These are phyloP conservation scores for Arachnomyces sp. DNA, from an alignment of 2,329 filamentous ascomycete species.

Conservation along the genomic window DNA sequence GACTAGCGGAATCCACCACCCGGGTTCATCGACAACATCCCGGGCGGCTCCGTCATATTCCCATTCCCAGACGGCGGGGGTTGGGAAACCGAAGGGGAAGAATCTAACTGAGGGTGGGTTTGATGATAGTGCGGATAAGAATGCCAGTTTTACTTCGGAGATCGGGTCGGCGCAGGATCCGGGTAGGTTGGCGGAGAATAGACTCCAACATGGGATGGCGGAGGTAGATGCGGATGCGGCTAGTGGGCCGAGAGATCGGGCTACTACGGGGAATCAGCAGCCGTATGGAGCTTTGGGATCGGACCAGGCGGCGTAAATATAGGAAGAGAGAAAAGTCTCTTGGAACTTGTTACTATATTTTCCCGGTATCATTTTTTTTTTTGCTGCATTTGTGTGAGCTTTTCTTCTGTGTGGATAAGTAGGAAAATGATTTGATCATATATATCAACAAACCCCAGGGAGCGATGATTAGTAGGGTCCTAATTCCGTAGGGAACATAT, in stretches of 20 bases:
- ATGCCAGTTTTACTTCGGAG: slow-evolving; percentile 45
- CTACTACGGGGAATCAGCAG: slow-evolving; percentile 5
- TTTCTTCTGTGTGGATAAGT: no score
- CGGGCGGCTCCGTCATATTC: slow-evolving; percentile 33
- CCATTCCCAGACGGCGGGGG: slow-evolving; percentile 21
- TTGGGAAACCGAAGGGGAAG: slow-evolving; percentile 43
- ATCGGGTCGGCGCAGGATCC: slow-evolving; percentile 52
- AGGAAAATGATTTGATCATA: no score
- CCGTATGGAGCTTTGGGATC: slow-evolving; percentile 12
- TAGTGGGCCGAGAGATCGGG: slow-evolving; percentile 9
- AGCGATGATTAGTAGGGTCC: no score
- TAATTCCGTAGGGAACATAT: no score
- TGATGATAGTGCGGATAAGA: slow-evolving; percentile 32
- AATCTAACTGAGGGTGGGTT: slow-evolving; percentile 46
- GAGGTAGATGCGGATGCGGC: slow-evolving; percentile 20
- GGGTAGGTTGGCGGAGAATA: slow-evolving; percentile 38
- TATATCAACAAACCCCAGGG: no score
- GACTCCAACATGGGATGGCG: slow-evolving; percentile 25
- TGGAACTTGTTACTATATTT: no score
- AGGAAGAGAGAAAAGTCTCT: background rate
- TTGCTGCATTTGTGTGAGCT: no score
- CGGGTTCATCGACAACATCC: slow-evolving; percentile 12
- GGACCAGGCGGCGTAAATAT: slow-evolving; percentile 11
- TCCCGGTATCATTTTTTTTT: no score
- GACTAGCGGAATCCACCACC: slow-evolving; percentile 20